Percentiles rank a stretch among this genome's conserved stretches.
phyloP scores from a whole-genome alignment of 2,329 filamentous ascomycete genomes.

The Calycina herbarum region DNA sequence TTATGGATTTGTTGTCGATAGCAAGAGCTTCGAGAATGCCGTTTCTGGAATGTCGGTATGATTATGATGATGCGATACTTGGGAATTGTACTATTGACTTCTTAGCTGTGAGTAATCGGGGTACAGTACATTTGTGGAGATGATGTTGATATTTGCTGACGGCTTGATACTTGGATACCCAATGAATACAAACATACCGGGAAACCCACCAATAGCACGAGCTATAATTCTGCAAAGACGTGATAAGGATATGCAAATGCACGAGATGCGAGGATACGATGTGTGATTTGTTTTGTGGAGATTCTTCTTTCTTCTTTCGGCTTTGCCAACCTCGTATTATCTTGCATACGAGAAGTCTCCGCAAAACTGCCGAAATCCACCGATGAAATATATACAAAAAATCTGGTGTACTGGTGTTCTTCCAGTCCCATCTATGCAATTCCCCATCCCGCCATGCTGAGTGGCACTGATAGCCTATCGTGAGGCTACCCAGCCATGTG shows the following conservation, averaged over 20 bases:
- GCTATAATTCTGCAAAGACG: neutral
- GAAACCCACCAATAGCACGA: neutral
- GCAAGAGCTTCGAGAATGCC: slow-evolving; percentile 8
- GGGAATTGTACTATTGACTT: slow-evolving; percentile 3
- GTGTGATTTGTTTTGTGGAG: neutral
- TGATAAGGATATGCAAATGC: neutral
- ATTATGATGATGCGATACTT: neutral
- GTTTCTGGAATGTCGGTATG: slow-evolving; percentile 1
- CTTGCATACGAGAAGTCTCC: slow-evolving; percentile 1
- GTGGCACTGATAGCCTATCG: neutral
- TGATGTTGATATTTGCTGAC: neutral
- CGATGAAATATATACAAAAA: neutral
- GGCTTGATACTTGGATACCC: neutral
- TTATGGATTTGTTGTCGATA: slow-evolving; percentile 31
- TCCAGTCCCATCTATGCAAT: neutral
- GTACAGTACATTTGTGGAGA: neutral
- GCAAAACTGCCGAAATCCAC: slow-evolving; percentile 1
- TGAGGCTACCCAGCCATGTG: neutral
- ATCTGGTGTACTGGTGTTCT: no score
- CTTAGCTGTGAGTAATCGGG: slow-evolving; percentile 3
- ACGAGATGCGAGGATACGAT: neutral
- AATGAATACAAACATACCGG: neutral
- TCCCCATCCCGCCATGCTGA: neutral
- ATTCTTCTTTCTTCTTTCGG: neutral
- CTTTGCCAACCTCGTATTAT: slow-evolving; percentile 1